Conservation (phyloP, 192 early-diverging fungal genomes). For the Linnemannia zychae region DNA sequence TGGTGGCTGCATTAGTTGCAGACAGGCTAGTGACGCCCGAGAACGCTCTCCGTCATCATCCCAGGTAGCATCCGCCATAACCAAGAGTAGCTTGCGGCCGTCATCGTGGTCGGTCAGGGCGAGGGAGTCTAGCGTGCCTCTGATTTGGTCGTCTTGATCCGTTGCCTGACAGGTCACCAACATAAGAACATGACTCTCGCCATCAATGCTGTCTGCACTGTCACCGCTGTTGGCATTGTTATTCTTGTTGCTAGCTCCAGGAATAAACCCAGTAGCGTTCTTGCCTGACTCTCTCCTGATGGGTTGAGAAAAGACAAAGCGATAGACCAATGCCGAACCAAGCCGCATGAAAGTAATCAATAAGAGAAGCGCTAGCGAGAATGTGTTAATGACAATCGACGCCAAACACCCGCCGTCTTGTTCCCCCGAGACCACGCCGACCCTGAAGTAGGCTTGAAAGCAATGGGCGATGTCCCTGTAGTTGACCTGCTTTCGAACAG, state of each 20-base stretch:
- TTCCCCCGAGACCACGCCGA: slow-evolving; percentile 28
- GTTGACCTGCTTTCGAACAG: slow-evolving; percentile 17
- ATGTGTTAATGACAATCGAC: slow-evolving; percentile 26
- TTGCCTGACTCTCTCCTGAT: not conserved
- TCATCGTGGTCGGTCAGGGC: slow-evolving; percentile 80
- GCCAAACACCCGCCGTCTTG: slow-evolving; percentile 27
- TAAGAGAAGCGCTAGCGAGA: slow-evolving; percentile 17
- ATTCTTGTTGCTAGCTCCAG: not conserved
- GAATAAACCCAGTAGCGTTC: not conserved
- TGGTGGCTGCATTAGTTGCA: slow-evolving; percentile 12
- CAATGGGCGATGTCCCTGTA: slow-evolving; percentile 1
- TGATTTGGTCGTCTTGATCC: slow-evolving; percentile 75
- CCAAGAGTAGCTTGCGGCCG: slow-evolving; percentile 84
- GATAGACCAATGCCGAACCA: slow-evolving; percentile 22
- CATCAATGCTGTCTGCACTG: not conserved
- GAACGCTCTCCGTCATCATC: slow-evolving; percentile 62
- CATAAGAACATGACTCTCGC: slow-evolving; percentile 64
- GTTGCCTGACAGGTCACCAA: slow-evolving; percentile 92
- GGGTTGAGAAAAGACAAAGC: slow-evolving; percentile 3
- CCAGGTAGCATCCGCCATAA: slow-evolving; percentile 89
- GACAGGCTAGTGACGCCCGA: slow-evolving; percentile 15
- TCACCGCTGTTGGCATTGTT: not conserved
- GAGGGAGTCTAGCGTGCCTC: slow-evolving; percentile 87
- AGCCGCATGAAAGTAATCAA: slow-evolving; percentile 30
- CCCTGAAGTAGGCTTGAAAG: slow-evolving; percentile 25